Percentiles rank a stretch among this genome's conserved stretches.
Conservation (phyloP, 1,284 basidiomycete species). For the Irpex sp. region DNA sequence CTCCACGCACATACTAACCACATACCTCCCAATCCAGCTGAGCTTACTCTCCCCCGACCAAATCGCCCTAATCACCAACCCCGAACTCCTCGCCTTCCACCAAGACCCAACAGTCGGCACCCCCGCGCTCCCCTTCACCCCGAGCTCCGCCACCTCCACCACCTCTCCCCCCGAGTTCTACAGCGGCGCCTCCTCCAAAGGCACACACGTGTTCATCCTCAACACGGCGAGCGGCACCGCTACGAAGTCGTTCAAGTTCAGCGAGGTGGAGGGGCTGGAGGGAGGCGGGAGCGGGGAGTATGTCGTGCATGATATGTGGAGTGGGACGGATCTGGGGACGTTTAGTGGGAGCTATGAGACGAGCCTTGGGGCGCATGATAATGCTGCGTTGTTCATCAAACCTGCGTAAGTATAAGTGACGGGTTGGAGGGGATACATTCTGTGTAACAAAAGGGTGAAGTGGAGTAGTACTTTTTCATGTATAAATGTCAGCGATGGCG, state of each 20-base stretch:
- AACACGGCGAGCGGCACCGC: slow-evolving; percentile 38
- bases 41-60: slow-evolving; percentile 36
- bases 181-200: slow-evolving; percentile 43
- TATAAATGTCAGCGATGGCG: not conserved
- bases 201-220: slow-evolving; percentile 52
- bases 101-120: slow-evolving; percentile 45
- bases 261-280: slow-evolving; percentile 39
- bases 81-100: slow-evolving; percentile 50
- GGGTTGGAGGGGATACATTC: not conserved
- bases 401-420: not conserved
- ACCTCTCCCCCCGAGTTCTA: slow-evolving; percentile 50
- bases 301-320: slow-evolving; percentile 53
- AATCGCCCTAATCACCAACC: slow-evolving; percentile 46
- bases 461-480: not conserved
- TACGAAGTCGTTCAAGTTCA: slow-evolving; percentile 43
- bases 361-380: slow-evolving; percentile 46
- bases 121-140: slow-evolving; percentile 45
- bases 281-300: slow-evolving; percentile 22
- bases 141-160: slow-evolving; percentile 32
- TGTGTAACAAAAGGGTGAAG: not conserved
- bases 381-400: slow-evolving; percentile 37
- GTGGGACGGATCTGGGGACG: slow-evolving; percentile 40
- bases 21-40: slow-evolving; percentile 29
- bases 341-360: slow-evolving; percentile 37
- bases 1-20: too few relatives aligned